Percentiles rank a stretch among this genome's conserved stretches.
phyloP scores from a whole-genome alignment of 768 basidiomycete species.

The Suillus bovinus region DNA sequence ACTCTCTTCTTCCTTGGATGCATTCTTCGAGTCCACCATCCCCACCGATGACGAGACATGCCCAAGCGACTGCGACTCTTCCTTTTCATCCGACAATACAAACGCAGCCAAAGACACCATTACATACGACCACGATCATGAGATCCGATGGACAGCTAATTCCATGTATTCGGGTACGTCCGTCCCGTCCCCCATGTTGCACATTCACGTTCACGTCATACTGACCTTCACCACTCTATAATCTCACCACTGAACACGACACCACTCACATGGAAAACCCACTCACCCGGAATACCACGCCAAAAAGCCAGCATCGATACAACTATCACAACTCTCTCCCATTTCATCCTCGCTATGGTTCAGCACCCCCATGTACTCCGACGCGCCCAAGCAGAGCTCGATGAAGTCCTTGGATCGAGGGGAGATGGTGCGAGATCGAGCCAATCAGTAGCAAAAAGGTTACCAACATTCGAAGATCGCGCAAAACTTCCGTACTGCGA shows the following conservation, averaged over 20 bases:
- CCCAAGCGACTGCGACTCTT: background rate
- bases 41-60: background rate
- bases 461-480: slow-evolving; percentile 63
- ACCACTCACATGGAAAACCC: background rate
- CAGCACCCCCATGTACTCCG: slow-evolving; percentile 54
- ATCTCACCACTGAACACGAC: too few relatives aligned
- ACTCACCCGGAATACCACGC: background rate
- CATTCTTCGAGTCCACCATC: background rate
- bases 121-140: slow-evolving; percentile 57
- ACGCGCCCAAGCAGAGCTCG: slow-evolving; percentile 67
- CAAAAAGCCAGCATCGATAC: slow-evolving; percentile 58
- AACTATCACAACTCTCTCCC: slow-evolving; percentile 54
- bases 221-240: background rate
- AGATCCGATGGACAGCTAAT: slow-evolving; percentile 81
- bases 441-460: slow-evolving; percentile 35
- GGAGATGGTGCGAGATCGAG: background rate
- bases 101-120: background rate
- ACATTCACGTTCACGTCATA: background rate
- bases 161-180: slow-evolving; percentile 62
- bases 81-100: background rate
- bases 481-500: slow-evolving; percentile 57
- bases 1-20: background rate
- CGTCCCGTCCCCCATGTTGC: background rate
- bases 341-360: slow-evolving; percentile 71
- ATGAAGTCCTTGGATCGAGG: slow-evolving; percentile 49